Percentiles rank a stretch among this genome's conserved stretches.
Evolutionary conservation across 805 yeast genomes (phyloP).

Genomic region (Schwanniomyces occidentalis): DNA sequence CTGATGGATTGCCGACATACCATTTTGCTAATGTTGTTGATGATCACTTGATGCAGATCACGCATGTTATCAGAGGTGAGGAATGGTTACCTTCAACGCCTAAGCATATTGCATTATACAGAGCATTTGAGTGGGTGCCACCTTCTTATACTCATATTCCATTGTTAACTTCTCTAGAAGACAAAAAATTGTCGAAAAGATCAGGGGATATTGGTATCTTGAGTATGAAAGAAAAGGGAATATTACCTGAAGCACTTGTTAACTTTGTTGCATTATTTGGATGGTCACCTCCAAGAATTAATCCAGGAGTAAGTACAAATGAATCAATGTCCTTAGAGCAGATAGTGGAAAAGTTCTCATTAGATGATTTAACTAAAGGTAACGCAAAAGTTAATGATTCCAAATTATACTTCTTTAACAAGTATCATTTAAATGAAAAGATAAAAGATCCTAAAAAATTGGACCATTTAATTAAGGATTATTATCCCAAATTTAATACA

Average conservation of each 20-base stretch:
- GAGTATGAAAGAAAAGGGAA: conserved; percentile 57
- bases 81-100: conserved; percentile 98
- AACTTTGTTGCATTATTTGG: conserved; percentile 91
- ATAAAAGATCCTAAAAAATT: conserved; percentile 39
- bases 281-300: conserved; percentile 79
- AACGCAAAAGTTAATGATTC: conserved; percentile 86
- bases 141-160: conserved; percentile 92
- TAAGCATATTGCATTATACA: conserved; percentile 83
- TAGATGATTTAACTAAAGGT: conserved; percentile 83
- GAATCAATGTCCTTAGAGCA: conserved; percentile 56
- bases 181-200: conserved; percentile 83
- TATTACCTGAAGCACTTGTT: conserved; percentile 81
- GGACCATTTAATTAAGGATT: conserved; percentile 34
- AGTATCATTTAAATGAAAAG: conserved; percentile 54
- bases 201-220: conserved; percentile 77
- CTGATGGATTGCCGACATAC: conserved; percentile 95
- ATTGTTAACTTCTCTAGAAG: conserved; percentile 66
- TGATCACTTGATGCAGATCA: conserved; percentile 88
- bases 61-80: conserved; percentile 96
- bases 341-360: conserved; percentile 54
- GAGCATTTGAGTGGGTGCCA: conserved; percentile 81
- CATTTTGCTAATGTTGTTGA: conserved; percentile 96
- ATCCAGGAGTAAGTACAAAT: conserved; percentile 45
- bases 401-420: conserved; percentile 77
- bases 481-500: conserved; percentile 18